Percentiles rank a stretch among this genome's conserved stretches.
phyloP scores from a whole-genome alignment of 192 early-diverging fungal genomes.

The Podila clonocystis region DNA sequence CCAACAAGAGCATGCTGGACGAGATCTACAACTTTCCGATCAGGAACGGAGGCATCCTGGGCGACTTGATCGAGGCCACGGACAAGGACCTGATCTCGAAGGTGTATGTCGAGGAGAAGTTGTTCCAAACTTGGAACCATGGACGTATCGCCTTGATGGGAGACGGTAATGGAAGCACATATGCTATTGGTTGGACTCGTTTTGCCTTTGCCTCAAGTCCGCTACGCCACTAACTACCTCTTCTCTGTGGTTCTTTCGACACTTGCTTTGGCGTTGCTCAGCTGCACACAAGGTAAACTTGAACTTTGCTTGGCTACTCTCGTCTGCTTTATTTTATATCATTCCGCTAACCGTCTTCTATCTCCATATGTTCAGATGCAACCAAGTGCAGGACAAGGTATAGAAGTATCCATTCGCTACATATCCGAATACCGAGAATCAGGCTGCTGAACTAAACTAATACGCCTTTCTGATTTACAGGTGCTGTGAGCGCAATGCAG shows the following conservation, averaged over 20 bases:
- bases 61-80: neutral
- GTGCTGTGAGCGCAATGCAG: slow-evolving; percentile 41
- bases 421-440: no score
- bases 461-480: no score
- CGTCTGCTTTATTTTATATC: neutral
- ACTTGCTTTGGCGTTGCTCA: no score
- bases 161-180: neutral
- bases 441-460: no score
- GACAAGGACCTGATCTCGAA: neutral
- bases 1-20: neutral
- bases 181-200: no score
- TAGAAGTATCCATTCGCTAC: no score
- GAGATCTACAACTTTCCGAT: neutral
- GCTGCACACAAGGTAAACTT: neutral
- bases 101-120: slow-evolving; percentile 22
- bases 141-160: neutral
- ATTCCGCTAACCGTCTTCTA: neutral
- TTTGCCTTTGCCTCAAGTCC: no score
- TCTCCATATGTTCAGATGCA: slow-evolving; percentile 16
- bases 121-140: slow-evolving; percentile 7
- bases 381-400: slow-evolving; percentile 32
- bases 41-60: neutral
- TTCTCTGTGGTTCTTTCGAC: no score
- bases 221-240: no score
- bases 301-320: neutral